Base-by-base conservation (phyloP, 2,329 filamentous ascomycete genomes). In the Chrysosphaeria jannelii region DNA sequence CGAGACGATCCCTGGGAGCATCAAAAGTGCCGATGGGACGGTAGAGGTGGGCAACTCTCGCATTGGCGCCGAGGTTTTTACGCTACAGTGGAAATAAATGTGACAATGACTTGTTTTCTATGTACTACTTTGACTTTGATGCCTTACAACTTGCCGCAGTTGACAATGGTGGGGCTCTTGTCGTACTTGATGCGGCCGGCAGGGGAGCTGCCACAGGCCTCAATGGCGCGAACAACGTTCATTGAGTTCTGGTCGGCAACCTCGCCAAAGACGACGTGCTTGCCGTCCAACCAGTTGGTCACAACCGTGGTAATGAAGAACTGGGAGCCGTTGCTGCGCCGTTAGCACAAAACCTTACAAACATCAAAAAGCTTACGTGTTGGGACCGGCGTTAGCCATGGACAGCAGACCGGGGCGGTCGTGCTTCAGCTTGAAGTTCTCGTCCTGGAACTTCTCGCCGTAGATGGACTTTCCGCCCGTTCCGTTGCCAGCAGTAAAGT, bases 261-360 rank as follows among this genome's bases (percentile, higher is more conserved):
- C 51, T 72, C 54, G 42, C 74, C 75, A 49, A 79, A 79, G 42
- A 78, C 71, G 46, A 78, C 70, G 57, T 85, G 74, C 45, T 69
- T 69, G 41, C 61, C 62, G 44, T 85, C 59, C 35, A 85, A 57
- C 57, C 89, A 89, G 26, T 67, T 66, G 29, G 85, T 93, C 29
- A 66, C 58, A 23, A 89, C 76, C 27, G 81, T 93, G 39, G 81
- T 93, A 43, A 93, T 53, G 57, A 93, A 93, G 60, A 93, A 93
- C 49, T 93, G 81, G 24, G 75, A 89, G 39, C 85, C 85, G 52
- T 97, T 97, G 46, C 85, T 90, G 17, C 1, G 8, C 50, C 8
- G 23, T 30, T 26, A 26, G 25, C 2, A 4, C n/a, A n/a, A n/a
- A n/a, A n/a, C n/a, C n/a, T n/a, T n/a, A n/a, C n/a, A 19, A 10